Evolutionary conservation across 1,284 basidiomycete genomes (phyloP).

Genomic region (Irpex sp.): DNA sequence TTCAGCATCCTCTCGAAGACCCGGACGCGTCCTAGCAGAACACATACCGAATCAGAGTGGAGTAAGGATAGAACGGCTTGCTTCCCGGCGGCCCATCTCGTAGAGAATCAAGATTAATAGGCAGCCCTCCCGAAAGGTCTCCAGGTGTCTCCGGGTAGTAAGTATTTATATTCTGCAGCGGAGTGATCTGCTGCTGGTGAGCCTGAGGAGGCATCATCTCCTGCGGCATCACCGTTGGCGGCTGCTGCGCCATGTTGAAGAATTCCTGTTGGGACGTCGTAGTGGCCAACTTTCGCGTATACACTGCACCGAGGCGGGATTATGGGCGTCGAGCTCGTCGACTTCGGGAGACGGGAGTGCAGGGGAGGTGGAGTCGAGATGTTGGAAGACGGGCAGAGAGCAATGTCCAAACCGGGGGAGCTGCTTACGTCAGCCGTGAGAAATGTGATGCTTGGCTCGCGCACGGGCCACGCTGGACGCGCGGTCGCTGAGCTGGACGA

Average conservation of each 20-base stretch:
- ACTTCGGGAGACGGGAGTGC: background rate
- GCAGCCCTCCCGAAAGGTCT: slow-evolving; percentile 73
- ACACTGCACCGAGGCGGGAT: slow-evolving; percentile 7
- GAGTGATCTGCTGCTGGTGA: slow-evolving; percentile 18
- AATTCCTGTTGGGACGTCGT: slow-evolving; percentile 1
- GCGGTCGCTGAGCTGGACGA: slow-evolving; percentile 3
- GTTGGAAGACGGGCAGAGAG: slow-evolving; percentile 2
- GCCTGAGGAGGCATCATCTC: slow-evolving; percentile 32
- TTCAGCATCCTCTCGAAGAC: background rate
- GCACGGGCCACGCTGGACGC: slow-evolving; percentile 27
- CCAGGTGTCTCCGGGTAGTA: slow-evolving; percentile 64
- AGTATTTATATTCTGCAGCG: slow-evolving; percentile 41
- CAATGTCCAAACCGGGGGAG: slow-evolving; percentile 17
- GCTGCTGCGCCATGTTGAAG: slow-evolving; percentile 31
- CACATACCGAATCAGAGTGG: slow-evolving; percentile 75
- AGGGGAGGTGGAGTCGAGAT: background rate
- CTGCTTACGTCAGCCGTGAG: slow-evolving; percentile 29
- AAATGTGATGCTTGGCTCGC: slow-evolving; percentile 22
- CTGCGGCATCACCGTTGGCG: slow-evolving; percentile 37
- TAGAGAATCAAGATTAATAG: slow-evolving; percentile 77
- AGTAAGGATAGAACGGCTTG: slow-evolving; percentile 84
- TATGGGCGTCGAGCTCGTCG: slow-evolving; percentile 7
- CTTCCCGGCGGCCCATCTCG: slow-evolving; percentile 77
- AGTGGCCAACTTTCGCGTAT: background rate
- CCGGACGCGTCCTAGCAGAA: background rate